Evolutionary conservation across 1,284 basidiomycete genomes (phyloP), one percentile per base, ranked within the genome.

Genomic region (Ganoderma multipileum): DNA sequence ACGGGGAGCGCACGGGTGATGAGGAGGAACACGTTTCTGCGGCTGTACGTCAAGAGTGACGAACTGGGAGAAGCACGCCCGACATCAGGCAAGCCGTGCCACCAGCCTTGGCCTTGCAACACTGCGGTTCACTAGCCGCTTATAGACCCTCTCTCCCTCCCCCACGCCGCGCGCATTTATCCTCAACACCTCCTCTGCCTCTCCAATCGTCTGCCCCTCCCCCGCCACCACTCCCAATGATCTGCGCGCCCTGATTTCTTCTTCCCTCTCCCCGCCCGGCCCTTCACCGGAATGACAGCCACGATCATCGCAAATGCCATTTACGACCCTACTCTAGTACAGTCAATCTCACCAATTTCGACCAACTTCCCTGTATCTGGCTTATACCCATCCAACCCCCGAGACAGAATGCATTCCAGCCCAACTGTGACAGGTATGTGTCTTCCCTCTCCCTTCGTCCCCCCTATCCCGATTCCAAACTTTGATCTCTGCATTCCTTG

Each of bases 261-360:
- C 44, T 39, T 39, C 42, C 62, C 3, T 38, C 60, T 5, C 52
- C 52, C 54, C 20, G 44, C 26, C 55, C 62, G 64, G 36, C 61
- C 54, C 44, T 70, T 65, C 67, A 71, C 71, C 65, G 65, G 62
- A 62, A 72, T 68, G 70, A 72, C 66, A 67, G 67, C 65, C 66
- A 70, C 68, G 66, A 72, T 71, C 69, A 67, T 68, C 63, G 60
- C 62, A 30, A 61, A 74, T 68, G 69, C 69, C 68, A 54, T 52
- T 69, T 68, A 73, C 70, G 68, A 73, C 61, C 65, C 63, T 73
- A 70, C 71, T 63, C 64, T 69, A 67, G 64, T 69, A 65, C 68
- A 71, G n/a, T 62, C 66, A 42, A 60, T 69, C 26, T 64, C 65
- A 23, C 65, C 72, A 55, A 66, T 71, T 67, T 64, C 69, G 65